Evolutionary conservation across 768 basidiomycete genomes (phyloP).

Genomic region (Rossbeevera mucosa): DNA sequence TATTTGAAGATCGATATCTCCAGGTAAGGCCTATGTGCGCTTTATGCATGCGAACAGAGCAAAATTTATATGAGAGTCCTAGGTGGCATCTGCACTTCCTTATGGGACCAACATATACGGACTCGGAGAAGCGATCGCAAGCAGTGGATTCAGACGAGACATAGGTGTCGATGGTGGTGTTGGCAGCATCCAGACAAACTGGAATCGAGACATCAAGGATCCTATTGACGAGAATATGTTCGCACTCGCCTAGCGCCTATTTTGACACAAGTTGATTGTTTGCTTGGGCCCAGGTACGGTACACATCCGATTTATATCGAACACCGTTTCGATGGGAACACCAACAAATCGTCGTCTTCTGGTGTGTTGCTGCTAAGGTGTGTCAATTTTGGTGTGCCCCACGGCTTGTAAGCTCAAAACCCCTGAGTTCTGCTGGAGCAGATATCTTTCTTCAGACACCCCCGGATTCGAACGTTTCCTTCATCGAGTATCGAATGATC

Average conservation of each 20-base stretch:
- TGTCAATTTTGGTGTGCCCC: background rate
- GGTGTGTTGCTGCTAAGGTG: conserved; percentile 71
- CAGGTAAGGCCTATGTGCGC: conserved; percentile 38
- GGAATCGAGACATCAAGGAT: conserved; percentile 58
- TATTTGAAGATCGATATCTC: conserved; percentile 77
- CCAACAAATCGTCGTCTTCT: conserved; percentile 53
- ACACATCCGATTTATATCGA: conserved; percentile 66
- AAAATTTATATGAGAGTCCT: background rate
- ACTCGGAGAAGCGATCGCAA: conserved; percentile 65
- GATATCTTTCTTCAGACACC: conserved; percentile 66
- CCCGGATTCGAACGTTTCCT: conserved; percentile 45
- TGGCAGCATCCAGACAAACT: conserved; percentile 61
- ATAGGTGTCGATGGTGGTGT: conserved; percentile 43
- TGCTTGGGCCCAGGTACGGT: conserved; percentile 50
- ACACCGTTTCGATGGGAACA: conserved; percentile 52
- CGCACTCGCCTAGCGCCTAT: conserved; percentile 2
- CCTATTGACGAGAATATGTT: conserved; percentile 64
- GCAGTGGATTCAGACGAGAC: conserved; percentile 62
- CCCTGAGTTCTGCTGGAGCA: conserved; percentile 53
- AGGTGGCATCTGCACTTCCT: conserved; percentile 65
- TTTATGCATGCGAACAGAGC: background rate
- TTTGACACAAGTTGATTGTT: background rate
- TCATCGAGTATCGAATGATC: conserved; percentile 67
- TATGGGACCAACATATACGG: conserved; percentile 69
- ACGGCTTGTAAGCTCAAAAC: conserved; percentile 3